Base-by-base conservation (phyloP, 2,329 filamentous ascomycete genomes). In the Aureobasidium subglaciale region DNA sequence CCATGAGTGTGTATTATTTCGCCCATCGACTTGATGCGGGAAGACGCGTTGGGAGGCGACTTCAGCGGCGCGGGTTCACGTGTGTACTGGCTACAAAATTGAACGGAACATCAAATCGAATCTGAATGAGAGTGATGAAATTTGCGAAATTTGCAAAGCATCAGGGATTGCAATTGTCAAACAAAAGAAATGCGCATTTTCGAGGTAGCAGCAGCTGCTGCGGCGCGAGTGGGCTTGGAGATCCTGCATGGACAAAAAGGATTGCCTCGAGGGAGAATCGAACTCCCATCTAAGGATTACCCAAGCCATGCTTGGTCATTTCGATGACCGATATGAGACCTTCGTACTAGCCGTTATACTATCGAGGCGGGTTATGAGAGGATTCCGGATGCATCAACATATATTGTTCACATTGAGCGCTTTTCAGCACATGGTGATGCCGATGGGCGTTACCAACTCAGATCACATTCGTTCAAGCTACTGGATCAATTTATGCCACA, bases 1-100 rank as follows among this genome's bases (percentile, higher is more conserved):
- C 77, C 77, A 82, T 82, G 32, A 8, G n/a, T 37, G 35, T 27
- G 9, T 16, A 35, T 13, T 42, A 20, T 25, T 22, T 27, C 6
- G 6, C 10, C 13, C 4, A 13, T 20, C 4, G 4, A 2, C 20
- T 20, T 10, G 25, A 22, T 38, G 8, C 4, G 25, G 53, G 55
- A 56, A 35, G 55, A 56, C 55, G 55, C 45, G 54, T 32, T 42
- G 11, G 49, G 53, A 38, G 41, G 53, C 53, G 16, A 45, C 25
- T 45, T n/a, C 9, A 16, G 38, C 9, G 29, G 18, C 50, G 22
- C 50, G 40, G n/a, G 10, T 25, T 35, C 50, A 43, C 50, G 49
- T 37, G 49, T n/a, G 11, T 20, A 18, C 16, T 20, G 18, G 11
- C 43, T 16, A 30, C 9, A 25, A 40, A 25, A 40, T 49, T 49